Conservation (phyloP, 2,329 filamentous ascomycete species). For the Colletotrichum brevisporum region DNA sequence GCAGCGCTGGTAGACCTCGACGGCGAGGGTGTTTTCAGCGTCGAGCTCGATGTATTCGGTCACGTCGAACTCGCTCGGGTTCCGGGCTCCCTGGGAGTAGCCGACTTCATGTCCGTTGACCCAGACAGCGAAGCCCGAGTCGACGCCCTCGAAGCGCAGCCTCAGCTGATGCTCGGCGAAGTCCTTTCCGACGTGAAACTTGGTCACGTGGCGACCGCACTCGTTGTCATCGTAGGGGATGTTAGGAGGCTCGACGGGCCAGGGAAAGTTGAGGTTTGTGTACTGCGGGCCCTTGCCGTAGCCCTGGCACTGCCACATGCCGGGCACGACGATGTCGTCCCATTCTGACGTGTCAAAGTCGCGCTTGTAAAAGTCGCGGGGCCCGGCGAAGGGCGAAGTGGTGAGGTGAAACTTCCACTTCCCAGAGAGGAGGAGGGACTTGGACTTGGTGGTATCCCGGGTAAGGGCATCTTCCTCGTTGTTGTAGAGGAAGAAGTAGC, state of each 20-base stretch:
- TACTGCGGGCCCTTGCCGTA: slow-evolving; percentile 76
- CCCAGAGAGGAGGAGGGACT: slow-evolving; percentile 63
- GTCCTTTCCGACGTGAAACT: slow-evolving; percentile 65
- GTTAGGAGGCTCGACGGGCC: slow-evolving; percentile 76
- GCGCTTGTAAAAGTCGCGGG: slow-evolving; percentile 54
- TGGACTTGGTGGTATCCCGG: slow-evolving; percentile 55
- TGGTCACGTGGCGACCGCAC: slow-evolving; percentile 72
- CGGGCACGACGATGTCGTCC: slow-evolving; percentile 72
- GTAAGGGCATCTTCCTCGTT: slow-evolving; percentile 63
- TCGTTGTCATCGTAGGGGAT: slow-evolving; percentile 76
- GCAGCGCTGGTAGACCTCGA: slow-evolving; percentile 80
- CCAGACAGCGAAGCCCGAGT: slow-evolving; percentile 80
- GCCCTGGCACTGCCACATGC: slow-evolving; percentile 80
- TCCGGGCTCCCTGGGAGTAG: slow-evolving; percentile 80
- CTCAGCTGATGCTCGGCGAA: slow-evolving; percentile 69
- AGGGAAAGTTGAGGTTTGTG: slow-evolving; percentile 78
- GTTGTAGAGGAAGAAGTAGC: slow-evolving; percentile 68
- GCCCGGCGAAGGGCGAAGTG: slow-evolving; percentile 61
- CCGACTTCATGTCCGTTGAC: slow-evolving; percentile 78
- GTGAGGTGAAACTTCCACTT: slow-evolving; percentile 68
- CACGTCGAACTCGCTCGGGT: slow-evolving; percentile 81
- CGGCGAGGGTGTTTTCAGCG: slow-evolving; percentile 69
- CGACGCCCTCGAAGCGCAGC: slow-evolving; percentile 82
- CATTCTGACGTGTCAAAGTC: slow-evolving; percentile 56
- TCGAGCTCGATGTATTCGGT: slow-evolving; percentile 62